Base-by-base conservation (phyloP, 2,329 filamentous ascomycete species). In the Aspergillus arachidicola region DNA sequence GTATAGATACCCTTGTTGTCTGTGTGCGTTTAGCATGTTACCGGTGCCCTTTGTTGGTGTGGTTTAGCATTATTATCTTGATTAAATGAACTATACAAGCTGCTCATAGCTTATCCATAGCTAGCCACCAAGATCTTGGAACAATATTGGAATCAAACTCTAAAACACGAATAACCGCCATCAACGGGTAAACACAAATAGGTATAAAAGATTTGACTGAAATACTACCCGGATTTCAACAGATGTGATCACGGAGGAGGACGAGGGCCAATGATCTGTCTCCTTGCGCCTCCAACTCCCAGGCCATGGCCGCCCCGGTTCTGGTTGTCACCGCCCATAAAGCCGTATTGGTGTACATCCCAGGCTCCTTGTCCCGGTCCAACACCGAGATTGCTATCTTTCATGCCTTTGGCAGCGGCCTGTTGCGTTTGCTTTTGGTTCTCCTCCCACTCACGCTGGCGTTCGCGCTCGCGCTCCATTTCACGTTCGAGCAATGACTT, bases 281-380 rank as follows among this genome's bases (percentile, higher is more conserved):
- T 81, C 69, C 85, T 81, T 1, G 79, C 79, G 38, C 85, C 86
- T 19, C 86, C 85, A 73, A 87, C 81, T 53, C 80, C 82, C 5
- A 86, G 76, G 4, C 82, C 80, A 45, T 76, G 73, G 5, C 83
- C 85, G 26, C 80, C 80, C 63, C 81, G 81, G 69, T 87, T 88
- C 78, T 88, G 86, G 65, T 79, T 86, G 70, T 89, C 87, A 2
- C 87, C 87, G 6, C 87, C 87, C 70, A 86, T 80, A 68, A 82
- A 89, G 0, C 87, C 87, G 75, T 89, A 89, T 74, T 89, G 87
- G 71, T 89, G 85, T 10, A 88, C 85, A 72, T 88, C 85, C 87
- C 87, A 89, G 32, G 76, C 76, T 79, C 75, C 73, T 64, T 81
- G 75, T 16, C 81, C 79, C 1, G 81, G 84, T 0, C 83, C 84